phyloP scores from a whole-genome alignment of 2,329 filamentous ascomycete species.

The Beauveria sp. region DNA sequence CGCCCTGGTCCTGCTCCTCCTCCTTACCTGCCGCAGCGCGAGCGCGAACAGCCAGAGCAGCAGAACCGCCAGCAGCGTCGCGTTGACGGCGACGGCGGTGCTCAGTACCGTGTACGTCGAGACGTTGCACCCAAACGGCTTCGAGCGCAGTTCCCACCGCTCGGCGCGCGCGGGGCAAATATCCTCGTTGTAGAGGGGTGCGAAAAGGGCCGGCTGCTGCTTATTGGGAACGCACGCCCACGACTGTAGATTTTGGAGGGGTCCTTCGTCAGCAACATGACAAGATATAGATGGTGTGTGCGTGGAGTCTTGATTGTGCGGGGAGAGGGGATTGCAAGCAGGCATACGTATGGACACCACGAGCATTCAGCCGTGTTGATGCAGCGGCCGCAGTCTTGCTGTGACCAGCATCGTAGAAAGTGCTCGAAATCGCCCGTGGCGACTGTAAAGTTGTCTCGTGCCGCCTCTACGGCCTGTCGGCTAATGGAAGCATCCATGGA shows the following conservation, averaged over 20 bases:
- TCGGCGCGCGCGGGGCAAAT: slow-evolving; percentile 45
- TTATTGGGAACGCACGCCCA: slow-evolving; percentile 48
- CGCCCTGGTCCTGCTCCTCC: neutral
- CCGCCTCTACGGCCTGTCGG: slow-evolving; percentile 5
- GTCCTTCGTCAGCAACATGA: neutral
- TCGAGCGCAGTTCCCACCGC: slow-evolving; percentile 30
- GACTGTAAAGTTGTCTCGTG: slow-evolving; percentile 24
- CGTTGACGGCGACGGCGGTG: slow-evolving; percentile 20
- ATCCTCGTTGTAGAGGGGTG: slow-evolving; percentile 40
- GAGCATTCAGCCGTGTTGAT: slow-evolving; percentile 36
- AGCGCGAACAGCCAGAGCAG: slow-evolving; percentile 15
- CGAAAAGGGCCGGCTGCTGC: slow-evolving; percentile 36
- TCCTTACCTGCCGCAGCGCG: neutral
- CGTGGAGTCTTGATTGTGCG: neutral
- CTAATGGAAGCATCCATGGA: neutral
- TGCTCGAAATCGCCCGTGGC: slow-evolving; percentile 27
- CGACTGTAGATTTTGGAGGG: slow-evolving; percentile 27
- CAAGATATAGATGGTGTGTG: too few species aligned
- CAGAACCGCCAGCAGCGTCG: slow-evolving; percentile 21
- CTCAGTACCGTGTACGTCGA: slow-evolving; percentile 28
- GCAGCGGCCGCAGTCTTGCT: slow-evolving; percentile 41
- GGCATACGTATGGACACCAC: slow-evolving; percentile 46
- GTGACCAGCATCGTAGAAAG: slow-evolving; percentile 43
- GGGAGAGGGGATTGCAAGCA: neutral
- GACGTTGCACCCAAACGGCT: slow-evolving; percentile 28